phyloP scores from a whole-genome alignment of 2,329 filamentous ascomycete genomes.

The Microsporum canis region DNA sequence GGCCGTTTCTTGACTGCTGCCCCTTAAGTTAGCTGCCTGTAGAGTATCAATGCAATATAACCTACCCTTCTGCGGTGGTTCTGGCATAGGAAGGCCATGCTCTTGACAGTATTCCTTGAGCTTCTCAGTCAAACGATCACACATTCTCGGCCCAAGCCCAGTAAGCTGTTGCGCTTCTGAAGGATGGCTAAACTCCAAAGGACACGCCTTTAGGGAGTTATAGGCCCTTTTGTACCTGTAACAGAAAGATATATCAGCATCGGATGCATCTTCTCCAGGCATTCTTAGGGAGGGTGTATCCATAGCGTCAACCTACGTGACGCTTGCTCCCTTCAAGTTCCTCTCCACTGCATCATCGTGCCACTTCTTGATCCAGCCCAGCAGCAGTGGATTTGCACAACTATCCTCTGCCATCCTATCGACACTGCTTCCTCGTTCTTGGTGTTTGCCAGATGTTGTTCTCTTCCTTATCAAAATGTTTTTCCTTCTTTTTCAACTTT shows the following conservation, averaged over 20 bases:
- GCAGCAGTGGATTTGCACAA: slow-evolving; percentile 58
- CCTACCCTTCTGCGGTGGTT: slow-evolving; percentile 33
- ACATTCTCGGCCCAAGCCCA: slow-evolving; percentile 62
- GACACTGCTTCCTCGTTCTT: too few species aligned
- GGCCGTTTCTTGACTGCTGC: slow-evolving; percentile 22
- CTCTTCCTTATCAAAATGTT: too few species aligned
- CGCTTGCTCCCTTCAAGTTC: slow-evolving; percentile 56
- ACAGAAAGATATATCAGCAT: background rate
- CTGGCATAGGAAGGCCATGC: slow-evolving; percentile 58
- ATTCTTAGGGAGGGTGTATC: background rate
- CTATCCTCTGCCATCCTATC: slow-evolving; percentile 21
- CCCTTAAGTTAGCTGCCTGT: slow-evolving; percentile 4
- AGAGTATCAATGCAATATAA: background rate
- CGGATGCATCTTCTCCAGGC: background rate
- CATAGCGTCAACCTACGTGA: slow-evolving; percentile 19
- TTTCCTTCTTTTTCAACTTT: too few species aligned
- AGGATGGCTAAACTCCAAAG: slow-evolving; percentile 59
- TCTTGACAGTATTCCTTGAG: slow-evolving; percentile 48
- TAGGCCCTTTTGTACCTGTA: slow-evolving; percentile 65
- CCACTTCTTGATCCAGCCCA: slow-evolving; percentile 68
- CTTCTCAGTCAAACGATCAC: slow-evolving; percentile 53
- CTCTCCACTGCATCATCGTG: slow-evolving; percentile 56
- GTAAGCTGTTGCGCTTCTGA: slow-evolving; percentile 61
- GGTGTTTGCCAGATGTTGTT: too few species aligned
- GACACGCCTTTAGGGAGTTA: slow-evolving; percentile 63